Base-by-base conservation (phyloP, 306 rosid genomes). In the Aeschynomene evenia region DNA sequence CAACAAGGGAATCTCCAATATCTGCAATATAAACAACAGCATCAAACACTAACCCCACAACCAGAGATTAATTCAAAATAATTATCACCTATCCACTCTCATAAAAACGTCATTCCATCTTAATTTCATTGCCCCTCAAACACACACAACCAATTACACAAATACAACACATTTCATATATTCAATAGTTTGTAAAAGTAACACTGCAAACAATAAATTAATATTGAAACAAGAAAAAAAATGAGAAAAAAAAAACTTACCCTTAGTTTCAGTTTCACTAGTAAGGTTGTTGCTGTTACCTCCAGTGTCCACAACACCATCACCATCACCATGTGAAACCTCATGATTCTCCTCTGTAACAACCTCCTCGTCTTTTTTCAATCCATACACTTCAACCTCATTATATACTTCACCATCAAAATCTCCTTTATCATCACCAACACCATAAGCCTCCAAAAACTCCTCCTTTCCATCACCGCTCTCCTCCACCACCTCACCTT, bases 1-100 rank as follows among this genome's bases (percentile, higher is more conserved):
- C 85, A 68, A 70, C 90, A 54, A 82, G 72, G 2, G 81, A 51
- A 18, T 78, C 84, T 34, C 77, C 83, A 54, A 21, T 81, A 57
- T 14, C 70, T 31, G 0, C 46, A 48, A 34, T 70, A 68, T 4
- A 26, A 70, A 23, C 77, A 71, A 57, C 76, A 20, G 56, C 63
- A 22, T 7, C 68, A 22, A 1, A 61, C 6, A 15, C 48, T 9
- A 29, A 63, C 46, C 77, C 81, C 26, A 11, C 63, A 57, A 2
- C 43, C 42, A 57, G 70, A 69, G 75, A 65, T n/a, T n/a, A n/a
- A n/a, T 61, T 66, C 75, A 15, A 16, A 70, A 70, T 42, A 9
- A 58, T 52, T 36, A 33, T 0, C 4, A 3, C 43, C 12, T 10
- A 4, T 9, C 11, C 2, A 9, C 11, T 9, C 11, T 10, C 43